Base-by-base conservation (phyloP, 805 yeast species). In the Nakazawaea laoshanensis region DNA sequence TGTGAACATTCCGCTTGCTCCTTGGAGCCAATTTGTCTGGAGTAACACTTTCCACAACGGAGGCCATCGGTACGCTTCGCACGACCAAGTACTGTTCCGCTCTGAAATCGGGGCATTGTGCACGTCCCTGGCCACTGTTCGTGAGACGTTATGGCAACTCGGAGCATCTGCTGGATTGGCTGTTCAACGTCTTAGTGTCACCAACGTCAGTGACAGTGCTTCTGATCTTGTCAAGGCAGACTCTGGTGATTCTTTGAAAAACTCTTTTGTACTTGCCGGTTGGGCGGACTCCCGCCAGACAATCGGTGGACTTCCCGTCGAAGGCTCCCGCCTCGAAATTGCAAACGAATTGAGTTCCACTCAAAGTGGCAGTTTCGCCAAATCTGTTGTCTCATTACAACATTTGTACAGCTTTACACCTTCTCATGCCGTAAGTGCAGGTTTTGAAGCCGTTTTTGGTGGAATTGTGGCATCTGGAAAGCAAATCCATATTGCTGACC, bases 401-500 rank as follows among this genome's bases (percentile, higher is more conserved):
- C 38, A 47, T 16, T 60, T 55, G 19, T 19, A 8, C 17, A 50
- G 59, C 39, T 65, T 81, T 2, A 48, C 66, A 35, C 57, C 64
- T 32, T 48, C 60, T 28, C 60, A 68, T 33, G 49, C 47, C 30
- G 33, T 79, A 26, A 74, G 84, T 4, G 40, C 77, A 19, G 70
- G 69, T 30, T 42, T 70, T 2, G 57, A 71, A 2, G 46, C 65
- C 4, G 67, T 67, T 28, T 58, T 70, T 24, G 95, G 95, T 4
- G 61, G 64, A 35, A 59, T 84, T 19, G 55, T 61, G 37, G 60
- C 70, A 35, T 38, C 49, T 4, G 38, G 43, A 33, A 43, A 50
- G n/a, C 42, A 45, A 3, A 56, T 83, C 2, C 88, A 82, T 46
- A 48, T 78, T 19, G 68, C 78, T 49, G 98, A 89, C 53, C 69